phyloP scores from a whole-genome alignment of 2,329 filamentous ascomycete species.

The Lomentospora prolificans region DNA sequence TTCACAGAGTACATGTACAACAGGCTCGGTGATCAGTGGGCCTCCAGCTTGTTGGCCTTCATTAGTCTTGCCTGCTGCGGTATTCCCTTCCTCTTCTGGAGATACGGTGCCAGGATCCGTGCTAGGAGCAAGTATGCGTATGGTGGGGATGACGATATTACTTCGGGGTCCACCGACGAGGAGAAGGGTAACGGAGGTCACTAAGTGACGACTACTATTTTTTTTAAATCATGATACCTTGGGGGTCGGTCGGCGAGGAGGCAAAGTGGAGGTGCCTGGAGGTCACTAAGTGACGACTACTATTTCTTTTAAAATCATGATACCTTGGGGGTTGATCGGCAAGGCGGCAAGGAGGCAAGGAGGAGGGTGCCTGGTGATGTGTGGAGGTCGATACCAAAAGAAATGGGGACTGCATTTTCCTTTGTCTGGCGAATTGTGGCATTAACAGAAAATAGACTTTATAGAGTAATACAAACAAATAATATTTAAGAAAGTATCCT shows the following conservation, averaged over 20 bases:
- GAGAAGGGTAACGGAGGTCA: background rate
- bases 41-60: constrained; percentile 61
- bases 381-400: background rate
- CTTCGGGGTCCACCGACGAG: background rate
- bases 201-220: background rate
- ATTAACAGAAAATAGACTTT: background rate
- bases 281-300: background rate
- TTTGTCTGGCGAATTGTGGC: background rate
- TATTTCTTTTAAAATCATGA: background rate
- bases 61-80: constrained; percentile 67
- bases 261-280: background rate
- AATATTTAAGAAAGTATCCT: background rate
- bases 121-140: constrained; percentile 65
- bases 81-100: constrained; percentile 78
- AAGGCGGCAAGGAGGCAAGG: background rate
- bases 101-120: constrained; percentile 62
- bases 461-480: background rate
- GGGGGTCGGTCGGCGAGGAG: background rate
- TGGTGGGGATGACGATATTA: constrained; percentile 40
- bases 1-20: constrained; percentile 78
- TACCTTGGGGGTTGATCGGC: background rate
- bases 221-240: background rate
- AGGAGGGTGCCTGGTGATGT: background rate
- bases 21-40: constrained; percentile 66
- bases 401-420: background rate